phyloP scores from a whole-genome alignment of 2,329 filamentous ascomycete genomes.

The Xylariales sp. region DNA sequence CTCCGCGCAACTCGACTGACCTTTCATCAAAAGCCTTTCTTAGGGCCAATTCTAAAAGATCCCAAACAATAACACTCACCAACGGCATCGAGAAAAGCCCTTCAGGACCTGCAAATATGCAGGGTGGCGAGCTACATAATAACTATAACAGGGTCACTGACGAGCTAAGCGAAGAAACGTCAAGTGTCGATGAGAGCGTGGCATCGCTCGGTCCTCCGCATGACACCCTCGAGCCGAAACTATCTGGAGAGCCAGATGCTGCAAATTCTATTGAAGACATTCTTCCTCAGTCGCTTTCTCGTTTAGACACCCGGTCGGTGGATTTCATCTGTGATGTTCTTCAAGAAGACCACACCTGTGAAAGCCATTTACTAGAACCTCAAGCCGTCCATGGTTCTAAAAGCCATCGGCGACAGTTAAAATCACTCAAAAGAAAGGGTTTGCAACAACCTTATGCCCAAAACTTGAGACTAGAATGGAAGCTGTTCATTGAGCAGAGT shows the following conservation, averaged over 20 bases:
- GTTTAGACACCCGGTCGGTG: constrained; percentile 50
- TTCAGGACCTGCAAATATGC: no score
- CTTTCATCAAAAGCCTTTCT: no score
- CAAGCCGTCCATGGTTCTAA: constrained; percentile 25
- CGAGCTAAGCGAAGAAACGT: constrained; percentile 15
- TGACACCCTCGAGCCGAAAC: constrained; percentile 13
- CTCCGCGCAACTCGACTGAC: no score
- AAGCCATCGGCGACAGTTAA: constrained; percentile 19
- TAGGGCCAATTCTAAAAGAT: no score
- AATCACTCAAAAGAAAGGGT: constrained; percentile 24
- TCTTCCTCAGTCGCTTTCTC: constrained; percentile 53
- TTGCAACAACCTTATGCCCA: constrained; percentile 18
- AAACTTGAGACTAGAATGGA: constrained; percentile 46
- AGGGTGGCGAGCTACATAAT: no score
- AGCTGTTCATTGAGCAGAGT: constrained; percentile 58
- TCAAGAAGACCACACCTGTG: constrained; percentile 49
- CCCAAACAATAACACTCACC: no score
- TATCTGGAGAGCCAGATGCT: constrained; percentile 15
- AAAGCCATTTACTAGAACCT: constrained; percentile 43
- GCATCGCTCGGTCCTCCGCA: constrained; percentile 14
- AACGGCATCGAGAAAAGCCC: no score
- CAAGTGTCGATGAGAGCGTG: constrained; percentile 11
- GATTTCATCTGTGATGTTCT: constrained; percentile 59
- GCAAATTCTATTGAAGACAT: constrained; percentile 26
- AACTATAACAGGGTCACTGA: constrained; percentile 19